Evolutionary conservation across 2,329 filamentous ascomycete genomes (phyloP).

Genomic region (Colletotrichum noveboracense): DNA sequence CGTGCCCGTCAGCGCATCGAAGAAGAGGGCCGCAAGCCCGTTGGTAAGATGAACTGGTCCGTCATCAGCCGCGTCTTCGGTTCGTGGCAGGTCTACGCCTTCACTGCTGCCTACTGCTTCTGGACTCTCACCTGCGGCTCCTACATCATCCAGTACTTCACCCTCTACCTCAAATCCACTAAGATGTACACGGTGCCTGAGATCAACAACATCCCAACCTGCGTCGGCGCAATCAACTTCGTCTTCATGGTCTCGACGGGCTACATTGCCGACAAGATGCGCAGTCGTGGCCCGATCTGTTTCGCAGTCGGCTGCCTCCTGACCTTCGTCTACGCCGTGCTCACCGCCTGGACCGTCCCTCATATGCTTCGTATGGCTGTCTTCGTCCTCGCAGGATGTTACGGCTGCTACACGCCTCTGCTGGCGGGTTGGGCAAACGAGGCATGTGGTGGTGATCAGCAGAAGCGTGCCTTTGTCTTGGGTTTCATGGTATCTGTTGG

Average conservation of each 20-base stretch:
- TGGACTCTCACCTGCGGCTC: constrained; percentile 43
- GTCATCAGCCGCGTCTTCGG: constrained; percentile 42
- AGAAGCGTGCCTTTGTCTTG: constrained; percentile 45
- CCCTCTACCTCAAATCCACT: constrained; percentile 42
- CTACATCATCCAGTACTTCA: constrained; percentile 46
- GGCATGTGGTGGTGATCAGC: constrained; percentile 45
- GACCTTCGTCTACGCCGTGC: constrained; percentile 39
- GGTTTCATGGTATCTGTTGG: constrained; percentile 43
- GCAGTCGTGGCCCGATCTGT: constrained; percentile 39
- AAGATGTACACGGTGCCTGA: constrained; percentile 38
- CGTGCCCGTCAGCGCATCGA: constrained; percentile 73
- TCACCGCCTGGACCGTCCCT: constrained; percentile 42
- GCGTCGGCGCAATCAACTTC: constrained; percentile 47
- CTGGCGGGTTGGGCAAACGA: constrained; percentile 46
- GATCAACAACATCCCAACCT: constrained; percentile 51
- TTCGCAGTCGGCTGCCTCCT: constrained; percentile 38
- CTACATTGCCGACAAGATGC: constrained; percentile 38
- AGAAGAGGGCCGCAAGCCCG: constrained; percentile 48
- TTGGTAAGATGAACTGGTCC: constrained; percentile 38
- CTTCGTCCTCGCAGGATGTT: constrained; percentile 43
- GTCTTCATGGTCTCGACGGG: constrained; percentile 43
- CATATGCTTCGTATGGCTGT: constrained; percentile 41
- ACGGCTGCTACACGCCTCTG: constrained; percentile 46
- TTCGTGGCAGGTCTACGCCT: constrained; percentile 50
- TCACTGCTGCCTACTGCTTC: constrained; percentile 42